A percentile compares a stretch with the other conserved stretches of the same genome.
These are phyloP conservation scores for Mycena alexandri DNA, from an alignment of 768 basidiomycete genomes.

Conservation along the genomic window DNA sequence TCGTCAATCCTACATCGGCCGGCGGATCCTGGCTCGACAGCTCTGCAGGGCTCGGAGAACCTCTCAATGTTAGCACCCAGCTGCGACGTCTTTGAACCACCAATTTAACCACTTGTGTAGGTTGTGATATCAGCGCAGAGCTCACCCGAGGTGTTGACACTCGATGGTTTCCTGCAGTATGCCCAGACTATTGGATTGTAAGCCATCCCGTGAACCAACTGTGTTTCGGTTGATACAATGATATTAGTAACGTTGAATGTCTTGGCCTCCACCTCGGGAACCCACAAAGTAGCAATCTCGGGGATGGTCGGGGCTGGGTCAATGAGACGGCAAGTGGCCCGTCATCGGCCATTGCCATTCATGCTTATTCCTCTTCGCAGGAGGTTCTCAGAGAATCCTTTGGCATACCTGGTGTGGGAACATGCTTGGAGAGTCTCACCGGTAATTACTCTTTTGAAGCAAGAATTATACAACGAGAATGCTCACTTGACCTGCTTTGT, in stretches of 20 bases:
- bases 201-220: constrained; percentile 27
- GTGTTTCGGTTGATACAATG: constrained; percentile 24
- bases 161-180: constrained; percentile 57
- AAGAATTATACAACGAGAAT: no score
- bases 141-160: constrained; percentile 54
- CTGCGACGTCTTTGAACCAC: neutral
- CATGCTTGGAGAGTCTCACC: constrained; percentile 57
- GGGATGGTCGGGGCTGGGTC: constrained; percentile 60
- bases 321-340: constrained; percentile 48
- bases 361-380: neutral
- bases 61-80: constrained; percentile 56
- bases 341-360: no score
- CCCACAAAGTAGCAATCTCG: constrained; percentile 59
- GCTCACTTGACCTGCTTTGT: neutral
- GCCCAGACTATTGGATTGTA: constrained; percentile 63
- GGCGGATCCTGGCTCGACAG: constrained; percentile 61
- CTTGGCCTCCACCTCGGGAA: constrained; percentile 56
- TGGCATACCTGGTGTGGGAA: constrained; percentile 50
- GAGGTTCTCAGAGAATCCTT: constrained; percentile 61
- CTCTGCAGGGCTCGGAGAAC: constrained; percentile 59
- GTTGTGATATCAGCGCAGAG: constrained; percentile 59
- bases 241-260: constrained; percentile 57
- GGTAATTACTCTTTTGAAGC: constrained; percentile 50
- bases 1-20: constrained; percentile 46
- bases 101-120: neutral